These are phyloP conservation scores for Neurospora pannonica DNA, from an alignment of 495 filamentous ascomycete genomes.

Conservation along the genomic window DNA sequence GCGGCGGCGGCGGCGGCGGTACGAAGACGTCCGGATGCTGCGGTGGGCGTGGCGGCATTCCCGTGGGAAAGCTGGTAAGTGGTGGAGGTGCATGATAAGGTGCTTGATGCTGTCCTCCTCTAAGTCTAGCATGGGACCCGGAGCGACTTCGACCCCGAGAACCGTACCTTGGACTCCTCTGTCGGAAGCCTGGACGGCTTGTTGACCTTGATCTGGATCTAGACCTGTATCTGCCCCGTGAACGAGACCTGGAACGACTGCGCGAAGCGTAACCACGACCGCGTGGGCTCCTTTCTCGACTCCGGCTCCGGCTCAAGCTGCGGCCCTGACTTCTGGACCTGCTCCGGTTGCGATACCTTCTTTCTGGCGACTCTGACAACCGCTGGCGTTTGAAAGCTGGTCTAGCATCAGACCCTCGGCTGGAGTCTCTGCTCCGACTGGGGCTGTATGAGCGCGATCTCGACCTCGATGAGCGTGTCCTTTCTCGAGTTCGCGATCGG, in stretches of 20 bases:
- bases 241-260: conserved; percentile 11
- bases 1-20: background rate
- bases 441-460: conserved; percentile 26
- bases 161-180: conserved; percentile 10
- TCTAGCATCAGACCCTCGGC: conserved; percentile 14
- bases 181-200: conserved; percentile 19
- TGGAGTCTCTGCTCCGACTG: conserved; percentile 13
- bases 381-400: conserved; percentile 17
- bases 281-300: conserved; percentile 1
- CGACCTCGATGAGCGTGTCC: conserved; percentile 15
- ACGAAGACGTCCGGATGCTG: background rate
- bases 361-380: conserved; percentile 10
- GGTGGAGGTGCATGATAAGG: background rate
- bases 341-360: conserved; percentile 1
- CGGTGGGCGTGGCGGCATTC: background rate
- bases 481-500: conserved; percentile 10
- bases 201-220: conserved; percentile 31
- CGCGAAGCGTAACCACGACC: background rate
- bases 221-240: conserved; percentile 24
- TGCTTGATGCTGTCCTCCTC: background rate
- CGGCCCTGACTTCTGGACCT: conserved; percentile 14
- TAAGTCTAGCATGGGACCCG: background rate
- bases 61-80: background rate
- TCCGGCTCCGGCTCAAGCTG: conserved; percentile 30
- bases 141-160: background rate